phyloP scores from a whole-genome alignment of 805 yeast genomes.

The Candida ascalaphidarum region DNA sequence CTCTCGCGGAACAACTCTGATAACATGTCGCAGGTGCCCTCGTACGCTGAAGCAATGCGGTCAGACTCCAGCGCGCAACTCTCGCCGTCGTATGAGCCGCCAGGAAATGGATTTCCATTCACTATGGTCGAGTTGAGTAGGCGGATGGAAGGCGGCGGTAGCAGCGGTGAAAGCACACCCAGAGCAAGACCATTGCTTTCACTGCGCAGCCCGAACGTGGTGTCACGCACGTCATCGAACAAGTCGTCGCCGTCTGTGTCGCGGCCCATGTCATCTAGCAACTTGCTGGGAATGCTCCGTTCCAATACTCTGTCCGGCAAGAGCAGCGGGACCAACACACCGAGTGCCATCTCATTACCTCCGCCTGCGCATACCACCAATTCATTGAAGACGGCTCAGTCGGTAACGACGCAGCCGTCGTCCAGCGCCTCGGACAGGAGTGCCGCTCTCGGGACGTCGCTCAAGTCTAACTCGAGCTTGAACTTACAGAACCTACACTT shows the following conservation, averaged over 20 bases:
- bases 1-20: constrained; percentile 41
- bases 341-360: no score
- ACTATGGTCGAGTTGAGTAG: no score
- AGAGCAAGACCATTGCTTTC: no score
- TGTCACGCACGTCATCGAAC: constrained; percentile 14
- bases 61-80: constrained; percentile 40
- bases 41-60: constrained; percentile 72
- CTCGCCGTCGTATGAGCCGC: constrained; percentile 68
- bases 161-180: no score
- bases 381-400: no score
- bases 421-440: constrained; percentile 22
- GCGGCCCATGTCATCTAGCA: constrained; percentile 26
- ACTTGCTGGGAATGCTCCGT: constrained; percentile 8
- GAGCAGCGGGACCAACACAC: no score
- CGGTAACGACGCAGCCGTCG: constrained; percentile 13
- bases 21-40: constrained; percentile 63
- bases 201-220: no score
- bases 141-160: no score
- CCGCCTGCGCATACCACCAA: no score
- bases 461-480: constrained; percentile 13
- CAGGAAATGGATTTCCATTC: constrained; percentile 28
- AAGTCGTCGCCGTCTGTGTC: constrained; percentile 34
- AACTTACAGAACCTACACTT: constrained; percentile 22
- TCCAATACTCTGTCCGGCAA: no score
- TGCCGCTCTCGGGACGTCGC: constrained; percentile 8